Evolutionary conservation across 441 rosid species (phyloP).

Genomic region (Melastoma candidum): DNA sequence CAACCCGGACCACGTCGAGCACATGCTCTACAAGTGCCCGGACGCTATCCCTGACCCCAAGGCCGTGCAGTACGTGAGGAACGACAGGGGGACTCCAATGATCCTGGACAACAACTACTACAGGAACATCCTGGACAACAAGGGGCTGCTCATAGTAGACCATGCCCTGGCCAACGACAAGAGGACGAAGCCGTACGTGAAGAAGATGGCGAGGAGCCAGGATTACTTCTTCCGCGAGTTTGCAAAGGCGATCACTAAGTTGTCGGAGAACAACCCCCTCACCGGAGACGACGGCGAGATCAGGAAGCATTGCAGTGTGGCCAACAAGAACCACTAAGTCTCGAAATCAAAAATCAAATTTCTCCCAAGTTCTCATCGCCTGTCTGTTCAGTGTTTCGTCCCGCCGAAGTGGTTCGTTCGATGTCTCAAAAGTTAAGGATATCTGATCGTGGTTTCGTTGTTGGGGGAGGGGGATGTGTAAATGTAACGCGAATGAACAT

Average conservation of each 20-base stretch:
- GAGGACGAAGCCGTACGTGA: conserved; percentile 76
- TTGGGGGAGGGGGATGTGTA: no score
- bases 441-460: no score
- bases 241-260: conserved; percentile 63
- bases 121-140: conserved; percentile 87
- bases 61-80: conserved; percentile 94
- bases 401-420: no score
- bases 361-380: no score
- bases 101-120: conserved; percentile 87
- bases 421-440: no score
- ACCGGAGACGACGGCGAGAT: conserved; percentile 88
- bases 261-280: conserved; percentile 92
- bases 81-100: conserved; percentile 96
- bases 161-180: conserved; percentile 84
- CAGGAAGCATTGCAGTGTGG: conserved; percentile 74
- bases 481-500: no score
- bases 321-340: conserved; percentile 62
- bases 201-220: conserved; percentile 93
- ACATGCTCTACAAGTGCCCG: conserved; percentile 90
- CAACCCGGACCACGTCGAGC: conserved; percentile 72
- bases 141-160: conserved; percentile 82
- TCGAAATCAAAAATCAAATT: conserved; percentile 3
- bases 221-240: conserved; percentile 90
- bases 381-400: no score
- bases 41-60: conserved; percentile 91